Evolutionary conservation across 1,284 basidiomycete genomes (phyloP).

Genomic region (Ustilago trichophora): DNA sequence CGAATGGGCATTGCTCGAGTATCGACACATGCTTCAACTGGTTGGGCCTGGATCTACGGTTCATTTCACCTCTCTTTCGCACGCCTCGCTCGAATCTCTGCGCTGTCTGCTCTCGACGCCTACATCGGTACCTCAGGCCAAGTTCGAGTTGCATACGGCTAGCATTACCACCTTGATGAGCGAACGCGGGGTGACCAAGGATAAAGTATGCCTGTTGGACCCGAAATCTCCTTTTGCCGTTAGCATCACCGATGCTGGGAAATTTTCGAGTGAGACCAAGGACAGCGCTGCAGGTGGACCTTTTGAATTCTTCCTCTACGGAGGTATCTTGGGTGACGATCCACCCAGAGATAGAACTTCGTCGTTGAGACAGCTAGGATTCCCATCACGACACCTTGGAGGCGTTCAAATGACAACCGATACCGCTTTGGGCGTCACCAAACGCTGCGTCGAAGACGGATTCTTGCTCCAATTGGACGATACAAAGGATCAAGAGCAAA

Average conservation of each 20-base stretch:
- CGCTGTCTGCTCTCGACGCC: constrained; percentile 52
- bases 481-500: constrained; percentile 23
- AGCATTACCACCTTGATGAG: constrained; percentile 77
- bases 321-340: constrained; percentile 77
- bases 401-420: constrained; percentile 96
- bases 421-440: constrained; percentile 92
- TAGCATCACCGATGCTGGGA: constrained; percentile 48
- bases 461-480: constrained; percentile 25
- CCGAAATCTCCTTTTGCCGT: constrained; percentile 56
- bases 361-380: constrained; percentile 84
- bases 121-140: constrained; percentile 13
- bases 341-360: constrained; percentile 84
- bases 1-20: constrained; percentile 63
- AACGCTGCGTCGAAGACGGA: constrained; percentile 79
- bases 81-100: constrained; percentile 75
- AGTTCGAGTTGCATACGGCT: constrained; percentile 73
- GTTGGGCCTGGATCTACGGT: constrained; percentile 76
- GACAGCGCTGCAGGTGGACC: constrained; percentile 32
- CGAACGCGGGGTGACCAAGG: constrained; percentile 69
- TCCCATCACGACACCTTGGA: constrained; percentile 72
- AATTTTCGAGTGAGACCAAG: constrained; percentile 33
- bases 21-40: constrained; percentile 83
- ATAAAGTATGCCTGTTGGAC: constrained; percentile 63
- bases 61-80: constrained; percentile 84
- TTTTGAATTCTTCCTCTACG: constrained; percentile 61